These are phyloP conservation scores for Colletotrichum musicola DNA, from an alignment of 2,329 filamentous ascomycete genomes.

Conservation along the genomic window DNA sequence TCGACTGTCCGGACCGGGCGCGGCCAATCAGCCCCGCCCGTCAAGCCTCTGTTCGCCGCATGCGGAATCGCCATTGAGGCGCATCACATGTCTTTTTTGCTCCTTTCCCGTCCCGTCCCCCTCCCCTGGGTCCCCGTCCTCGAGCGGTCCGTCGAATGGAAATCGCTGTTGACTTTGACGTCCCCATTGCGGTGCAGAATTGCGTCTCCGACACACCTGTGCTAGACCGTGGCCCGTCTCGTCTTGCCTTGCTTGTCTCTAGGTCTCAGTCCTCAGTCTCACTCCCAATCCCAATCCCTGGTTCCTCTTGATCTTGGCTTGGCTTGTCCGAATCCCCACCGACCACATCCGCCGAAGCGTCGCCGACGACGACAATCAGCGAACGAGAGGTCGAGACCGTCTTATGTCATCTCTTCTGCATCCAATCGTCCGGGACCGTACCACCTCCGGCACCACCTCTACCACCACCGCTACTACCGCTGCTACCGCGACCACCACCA, in stretches of 20 bases:
- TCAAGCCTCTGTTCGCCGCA: constrained; percentile 33
- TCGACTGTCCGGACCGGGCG: constrained; percentile 17
- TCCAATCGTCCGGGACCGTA: constrained; percentile 38
- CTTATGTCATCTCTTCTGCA: constrained; percentile 39
- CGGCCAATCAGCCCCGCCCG: constrained; percentile 32
- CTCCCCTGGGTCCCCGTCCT: constrained; percentile 14
- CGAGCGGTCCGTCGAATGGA: constrained; percentile 17
- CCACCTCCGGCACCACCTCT: constrained; percentile 22
- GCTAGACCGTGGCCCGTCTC: constrained; percentile 13
- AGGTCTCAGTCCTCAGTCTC: constrained; percentile 12
- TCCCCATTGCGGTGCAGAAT: constrained; percentile 34
- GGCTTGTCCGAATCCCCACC: constrained; percentile 8
- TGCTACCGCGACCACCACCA: not conserved
- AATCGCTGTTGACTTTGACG: constrained; percentile 14
- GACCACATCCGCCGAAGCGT: constrained; percentile 27
- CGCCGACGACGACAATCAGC: constrained; percentile 31
- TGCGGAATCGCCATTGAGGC: constrained; percentile 27
- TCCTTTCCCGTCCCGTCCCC: constrained; percentile 26
- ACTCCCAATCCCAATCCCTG: not conserved
- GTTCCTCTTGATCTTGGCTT: not conserved
- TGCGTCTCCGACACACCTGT: constrained; percentile 25
- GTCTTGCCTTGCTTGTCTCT: no score
- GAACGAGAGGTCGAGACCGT: constrained; percentile 32
- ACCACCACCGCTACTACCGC: constrained; percentile 7
- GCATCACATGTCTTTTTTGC: constrained; percentile 39